Percentiles rank a stretch among this genome's conserved stretches.
phyloP scores from a whole-genome alignment of 1,284 basidiomycete genomes.

The Microstroma glucosiphilum region DNA sequence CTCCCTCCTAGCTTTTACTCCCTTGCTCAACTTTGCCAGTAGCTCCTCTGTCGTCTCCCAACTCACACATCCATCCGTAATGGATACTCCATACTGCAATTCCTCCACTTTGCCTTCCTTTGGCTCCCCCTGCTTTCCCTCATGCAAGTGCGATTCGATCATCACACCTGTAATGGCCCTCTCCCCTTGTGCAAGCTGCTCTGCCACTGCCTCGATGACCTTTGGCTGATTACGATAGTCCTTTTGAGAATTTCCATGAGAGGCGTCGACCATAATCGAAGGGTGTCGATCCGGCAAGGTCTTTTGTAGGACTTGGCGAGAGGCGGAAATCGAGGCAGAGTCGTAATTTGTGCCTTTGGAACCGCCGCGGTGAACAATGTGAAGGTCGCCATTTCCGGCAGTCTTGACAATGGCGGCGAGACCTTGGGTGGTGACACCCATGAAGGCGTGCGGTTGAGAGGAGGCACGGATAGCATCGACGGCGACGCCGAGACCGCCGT shows the following conservation, averaged over 20 bases:
- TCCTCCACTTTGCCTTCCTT: slow-evolving; percentile 41
- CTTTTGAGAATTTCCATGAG: slow-evolving; percentile 50
- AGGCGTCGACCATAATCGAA: slow-evolving; percentile 49
- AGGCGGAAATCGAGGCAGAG: slow-evolving; percentile 65
- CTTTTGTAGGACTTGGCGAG: slow-evolving; percentile 63
- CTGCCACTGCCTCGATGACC: slow-evolving; percentile 67
- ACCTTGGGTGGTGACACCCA: slow-evolving; percentile 51
- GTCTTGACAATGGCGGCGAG: slow-evolving; percentile 94
- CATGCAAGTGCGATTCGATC: slow-evolving; percentile 89
- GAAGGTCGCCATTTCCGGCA: slow-evolving; percentile 63
- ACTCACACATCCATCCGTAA: slow-evolving; percentile 67
- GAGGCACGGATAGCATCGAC: slow-evolving; percentile 49
- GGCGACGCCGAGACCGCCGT: slow-evolving; percentile 62
- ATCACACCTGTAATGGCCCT: slow-evolving; percentile 84
- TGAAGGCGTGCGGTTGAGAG: slow-evolving; percentile 46
- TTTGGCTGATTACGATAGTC: slow-evolving; percentile 51
- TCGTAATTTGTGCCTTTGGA: slow-evolving; percentile 58
- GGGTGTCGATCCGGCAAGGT: slow-evolving; percentile 38
- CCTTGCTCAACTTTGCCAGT: slow-evolving; percentile 50
- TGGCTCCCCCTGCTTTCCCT: slow-evolving; percentile 50
- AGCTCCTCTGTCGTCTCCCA: slow-evolving; percentile 67
- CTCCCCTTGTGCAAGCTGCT: slow-evolving; percentile 71
- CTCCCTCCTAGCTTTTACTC: slow-evolving; percentile 15
- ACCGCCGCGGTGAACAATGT: slow-evolving; percentile 50
- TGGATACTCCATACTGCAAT: slow-evolving; percentile 48